Conservation (phyloP, 2,329 filamentous ascomycete species). For the Penicillium sp. region DNA sequence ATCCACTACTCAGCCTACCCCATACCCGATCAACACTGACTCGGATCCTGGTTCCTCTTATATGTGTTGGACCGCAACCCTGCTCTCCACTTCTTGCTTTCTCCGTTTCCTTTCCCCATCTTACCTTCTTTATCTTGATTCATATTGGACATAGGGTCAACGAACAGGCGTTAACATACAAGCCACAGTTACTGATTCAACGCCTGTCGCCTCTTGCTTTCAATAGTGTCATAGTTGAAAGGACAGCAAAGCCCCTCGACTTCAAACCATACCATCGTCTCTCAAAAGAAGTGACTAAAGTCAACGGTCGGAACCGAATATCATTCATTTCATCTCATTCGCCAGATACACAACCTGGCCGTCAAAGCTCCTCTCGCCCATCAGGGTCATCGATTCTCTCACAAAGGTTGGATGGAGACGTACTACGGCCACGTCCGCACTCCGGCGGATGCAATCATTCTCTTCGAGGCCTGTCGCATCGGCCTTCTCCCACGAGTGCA, state of each 20-base stretch:
- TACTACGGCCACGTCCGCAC: conserved; percentile 94
- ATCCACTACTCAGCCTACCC: conserved; percentile 27
- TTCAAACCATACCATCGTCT: background rate
- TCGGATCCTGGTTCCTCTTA: conserved; percentile 28
- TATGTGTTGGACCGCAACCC: conserved; percentile 23
- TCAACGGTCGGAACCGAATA: background rate
- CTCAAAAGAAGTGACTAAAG: too few species aligned
- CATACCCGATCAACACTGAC: conserved; percentile 25
- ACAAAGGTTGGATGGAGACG: conserved; percentile 75
- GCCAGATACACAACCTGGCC: conserved; percentile 8
- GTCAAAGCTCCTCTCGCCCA: conserved; percentile 14
- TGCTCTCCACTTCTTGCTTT: conserved; percentile 23
- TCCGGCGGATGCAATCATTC: conserved; percentile 93
- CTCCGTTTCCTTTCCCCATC: conserved; percentile 6
- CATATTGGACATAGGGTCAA: too few species aligned
- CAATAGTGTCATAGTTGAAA: too few species aligned
- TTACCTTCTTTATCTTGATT: conserved; percentile 19
- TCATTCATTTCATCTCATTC: conserved; percentile 1
- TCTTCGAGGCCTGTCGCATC: conserved; percentile 95
- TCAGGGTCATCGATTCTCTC: conserved; percentile 24
- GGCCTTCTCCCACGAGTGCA: conserved; percentile 91
- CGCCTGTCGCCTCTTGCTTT: too few species aligned
- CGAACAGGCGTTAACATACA: too few species aligned
- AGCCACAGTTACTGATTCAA: too few species aligned
- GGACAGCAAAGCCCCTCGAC: background rate